Base-by-base conservation (phyloP, 2,329 filamentous ascomycete genomes). In the Lecanoromycetidae sp. region DNA sequence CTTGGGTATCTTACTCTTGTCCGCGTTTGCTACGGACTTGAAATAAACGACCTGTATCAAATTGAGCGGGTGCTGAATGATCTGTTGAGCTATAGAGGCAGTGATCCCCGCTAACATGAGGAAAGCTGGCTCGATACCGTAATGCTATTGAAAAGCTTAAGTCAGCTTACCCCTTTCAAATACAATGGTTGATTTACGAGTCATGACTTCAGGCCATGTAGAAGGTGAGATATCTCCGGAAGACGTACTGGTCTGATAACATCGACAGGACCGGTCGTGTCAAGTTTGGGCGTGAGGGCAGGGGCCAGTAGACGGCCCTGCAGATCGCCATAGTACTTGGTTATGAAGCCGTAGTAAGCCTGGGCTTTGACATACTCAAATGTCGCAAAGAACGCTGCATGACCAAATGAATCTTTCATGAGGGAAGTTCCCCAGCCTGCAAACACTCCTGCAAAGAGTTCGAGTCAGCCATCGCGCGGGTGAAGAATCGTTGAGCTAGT, bases 281-380 rank as follows among this genome's bases (percentile, higher is more conserved):
- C 38, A 33, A 48, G 3, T 56, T 61, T 36, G 64, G 52, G 40
- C 48, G 55, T 29, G 58, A 61, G 39, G 62, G 54, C 20, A 51
- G 55, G 35, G 55, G 55, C 25, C 52, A 53, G 35, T 56, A 58
- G 23, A 65, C 55, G 13, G 60, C 35, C 48, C 23, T 33, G 38
- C n/a, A 61, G 19, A 22, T 44, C 36, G 3, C 72, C 72, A 56
- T 81, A 81, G 54, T 74, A 78, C 50, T 66, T 66, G n/a, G 70
- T 71, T 9, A 81, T 65, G 54, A 77, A 81, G 7, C 65, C 67
- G 59, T 80, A 79, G 58, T 80, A 81, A 15, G 65, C 69, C 56
- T 81, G 78, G 29, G 71, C 71, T 56, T 82, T 82, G 56, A 80
- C 64, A 26, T 71, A 78, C 58, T 82, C 78, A 52, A 82, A 82